These are phyloP conservation scores for Acanthamoeba culbertsoni DNA, from an alignment of 208 protist species.

Conservation along the genomic window DNA sequence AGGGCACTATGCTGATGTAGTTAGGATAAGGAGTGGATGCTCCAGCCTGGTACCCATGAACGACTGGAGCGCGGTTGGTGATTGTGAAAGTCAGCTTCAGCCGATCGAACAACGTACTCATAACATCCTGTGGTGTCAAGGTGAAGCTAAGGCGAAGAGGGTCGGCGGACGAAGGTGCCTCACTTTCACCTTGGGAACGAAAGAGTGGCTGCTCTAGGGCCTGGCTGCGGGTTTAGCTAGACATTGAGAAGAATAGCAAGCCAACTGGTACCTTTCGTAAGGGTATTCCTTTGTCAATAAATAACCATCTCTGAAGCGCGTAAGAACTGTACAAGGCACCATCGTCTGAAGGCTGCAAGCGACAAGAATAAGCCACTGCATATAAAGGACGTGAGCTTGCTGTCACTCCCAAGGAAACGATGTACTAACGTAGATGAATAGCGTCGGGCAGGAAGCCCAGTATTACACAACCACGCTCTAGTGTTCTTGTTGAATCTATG, in stretches of 20 bases:
- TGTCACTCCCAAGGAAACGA: background rate
- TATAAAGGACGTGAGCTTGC: background rate
- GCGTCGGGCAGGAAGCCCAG: background rate
- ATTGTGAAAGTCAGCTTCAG: background rate
- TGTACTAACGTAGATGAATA: background rate
- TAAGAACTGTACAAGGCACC: background rate
- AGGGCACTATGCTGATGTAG: constrained; percentile 14
- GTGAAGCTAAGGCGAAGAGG: background rate
- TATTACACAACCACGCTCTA: background rate
- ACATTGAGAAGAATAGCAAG: background rate
- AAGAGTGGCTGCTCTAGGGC: background rate
- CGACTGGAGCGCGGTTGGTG: background rate
- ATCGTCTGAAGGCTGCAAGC: background rate
- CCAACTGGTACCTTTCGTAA: background rate
- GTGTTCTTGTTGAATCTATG: background rate
- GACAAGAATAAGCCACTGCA: background rate
- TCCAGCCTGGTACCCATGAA: background rate
- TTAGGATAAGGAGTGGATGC: background rate
- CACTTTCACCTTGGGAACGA: background rate
- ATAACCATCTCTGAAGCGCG: background rate
- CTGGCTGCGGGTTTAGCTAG: background rate
- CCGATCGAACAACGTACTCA: background rate
- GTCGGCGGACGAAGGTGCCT: background rate
- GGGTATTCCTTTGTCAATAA: background rate
- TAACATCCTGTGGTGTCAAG: background rate